Conservation (phyloP, 2,329 filamentous ascomycete species). For the Colletotrichum tropicale region DNA sequence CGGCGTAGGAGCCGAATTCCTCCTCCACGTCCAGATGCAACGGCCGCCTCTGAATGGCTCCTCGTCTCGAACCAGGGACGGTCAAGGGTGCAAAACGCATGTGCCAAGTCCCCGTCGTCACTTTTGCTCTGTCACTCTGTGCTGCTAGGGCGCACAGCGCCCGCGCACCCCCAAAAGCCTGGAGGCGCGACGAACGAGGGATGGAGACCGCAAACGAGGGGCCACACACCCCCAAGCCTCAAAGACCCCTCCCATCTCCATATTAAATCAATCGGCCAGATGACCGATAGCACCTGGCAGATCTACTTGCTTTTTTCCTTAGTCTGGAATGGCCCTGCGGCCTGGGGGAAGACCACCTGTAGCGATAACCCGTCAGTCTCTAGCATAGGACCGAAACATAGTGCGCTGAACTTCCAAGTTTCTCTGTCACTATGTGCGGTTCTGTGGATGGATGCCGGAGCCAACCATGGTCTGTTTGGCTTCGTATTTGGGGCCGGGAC, state of each 20-base stretch:
- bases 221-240: slow-evolving; percentile 5
- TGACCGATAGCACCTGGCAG: slow-evolving; percentile 10
- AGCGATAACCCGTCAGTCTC: background rate
- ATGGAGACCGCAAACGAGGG: background rate
- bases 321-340: background rate
- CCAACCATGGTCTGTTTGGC: background rate
- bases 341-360: background rate
- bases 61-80: background rate
- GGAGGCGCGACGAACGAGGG: background rate
- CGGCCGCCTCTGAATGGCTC: slow-evolving; percentile 13
- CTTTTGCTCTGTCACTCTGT: background rate
- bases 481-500: background rate
- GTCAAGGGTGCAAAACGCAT: slow-evolving; percentile 12
- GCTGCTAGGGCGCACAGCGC: background rate
- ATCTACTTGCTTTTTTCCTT: slow-evolving; percentile 18
- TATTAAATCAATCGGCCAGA: slow-evolving; percentile 17
- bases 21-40: background rate
- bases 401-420: background rate
- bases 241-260: slow-evolving; percentile 12
- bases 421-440: background rate
- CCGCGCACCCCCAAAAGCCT: background rate
- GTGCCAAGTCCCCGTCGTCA: slow-evolving; percentile 14
- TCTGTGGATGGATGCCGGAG: background rate
- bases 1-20: slow-evolving; percentile 11
- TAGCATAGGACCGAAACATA: background rate